phyloP scores from a whole-genome alignment of 164 flowering plant genomes.

The Paratinospora sagittata region DNA sequence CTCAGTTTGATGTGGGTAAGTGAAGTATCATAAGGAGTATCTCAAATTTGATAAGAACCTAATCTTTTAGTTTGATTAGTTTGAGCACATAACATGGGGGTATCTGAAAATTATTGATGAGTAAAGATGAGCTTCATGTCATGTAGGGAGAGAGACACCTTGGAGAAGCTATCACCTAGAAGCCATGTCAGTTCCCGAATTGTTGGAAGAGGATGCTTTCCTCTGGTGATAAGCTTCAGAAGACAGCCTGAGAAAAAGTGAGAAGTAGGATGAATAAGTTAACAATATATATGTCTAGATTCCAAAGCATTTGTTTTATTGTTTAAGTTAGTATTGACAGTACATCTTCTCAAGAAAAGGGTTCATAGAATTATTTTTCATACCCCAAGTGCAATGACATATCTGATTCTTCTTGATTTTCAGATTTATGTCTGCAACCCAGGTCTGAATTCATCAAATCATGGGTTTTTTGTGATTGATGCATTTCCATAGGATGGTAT shows the following conservation, averaged over 20 bases:
- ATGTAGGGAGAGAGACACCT: slow-evolving; percentile 10
- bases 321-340: not conserved
- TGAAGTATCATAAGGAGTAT: too few relatives aligned
- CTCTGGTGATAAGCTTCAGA: slow-evolving; percentile 29
- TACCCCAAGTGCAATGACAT: slow-evolving; percentile 78
- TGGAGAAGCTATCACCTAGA: slow-evolving; percentile 3
- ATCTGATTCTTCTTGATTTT: slow-evolving; percentile 51
- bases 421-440: slow-evolving; percentile 28
- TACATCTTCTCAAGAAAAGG: not conserved
- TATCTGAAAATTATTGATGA: not conserved
- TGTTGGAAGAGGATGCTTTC: slow-evolving; percentile 35
- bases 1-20: too few relatives aligned
- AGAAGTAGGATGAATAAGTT: not conserved
- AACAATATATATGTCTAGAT: not conserved
- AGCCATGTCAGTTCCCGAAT: slow-evolving; percentile 26
- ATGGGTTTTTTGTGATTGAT: slow-evolving; percentile 20
- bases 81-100: not conserved
- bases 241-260: slow-evolving; percentile 32
- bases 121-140: not conserved
- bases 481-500: slow-evolving; percentile 30
- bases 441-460: slow-evolving; percentile 24
- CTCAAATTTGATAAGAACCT: not conserved
- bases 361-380: not conserved
- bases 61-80: not conserved
- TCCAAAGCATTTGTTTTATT: not conserved